phyloP scores from a whole-genome alignment of 257 asterid species.

The Marsdenia floribunda region DNA sequence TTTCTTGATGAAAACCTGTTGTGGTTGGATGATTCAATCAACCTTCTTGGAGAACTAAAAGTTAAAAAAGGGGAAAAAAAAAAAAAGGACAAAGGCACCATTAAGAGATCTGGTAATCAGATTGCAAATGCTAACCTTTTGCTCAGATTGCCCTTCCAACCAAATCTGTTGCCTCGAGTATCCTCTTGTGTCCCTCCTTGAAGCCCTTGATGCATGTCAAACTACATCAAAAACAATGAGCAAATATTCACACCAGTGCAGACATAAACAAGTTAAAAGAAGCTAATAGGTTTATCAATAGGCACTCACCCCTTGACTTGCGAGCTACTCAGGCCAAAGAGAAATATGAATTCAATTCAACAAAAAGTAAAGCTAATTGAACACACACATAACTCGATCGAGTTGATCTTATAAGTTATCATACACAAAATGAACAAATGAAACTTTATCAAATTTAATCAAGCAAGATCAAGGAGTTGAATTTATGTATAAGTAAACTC shows the following conservation, averaged over 20 bases:
- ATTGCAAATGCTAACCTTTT: slow-evolving; percentile 32
- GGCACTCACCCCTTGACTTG: too few species aligned
- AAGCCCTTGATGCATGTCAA: slow-evolving; percentile 81
- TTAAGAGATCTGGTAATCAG: slow-evolving; percentile 7
- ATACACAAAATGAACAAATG: too few species aligned
- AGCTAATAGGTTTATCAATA: background rate
- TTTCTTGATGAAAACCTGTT: slow-evolving; percentile 35
- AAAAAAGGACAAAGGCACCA: background rate
- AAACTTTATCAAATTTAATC: too few species aligned
- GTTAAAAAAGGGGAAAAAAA: too few species aligned
- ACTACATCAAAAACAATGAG: slow-evolving; percentile 26
- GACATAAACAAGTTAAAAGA: background rate
- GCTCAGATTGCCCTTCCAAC: slow-evolving; percentile 93
- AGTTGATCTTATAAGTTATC: too few species aligned
- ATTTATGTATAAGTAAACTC: too few species aligned
- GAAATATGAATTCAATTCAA: too few species aligned
- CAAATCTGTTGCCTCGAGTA: slow-evolving; percentile 87
- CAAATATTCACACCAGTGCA: background rate
- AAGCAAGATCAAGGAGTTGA: too few species aligned
- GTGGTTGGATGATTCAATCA: slow-evolving; percentile 8
- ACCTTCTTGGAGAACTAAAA: background rate
- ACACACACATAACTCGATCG: too few species aligned
- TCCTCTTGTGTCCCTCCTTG: slow-evolving; percentile 94
- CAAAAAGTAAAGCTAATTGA: too few species aligned
- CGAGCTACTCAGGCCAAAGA: too few species aligned